phyloP scores from a whole-genome alignment of 2,329 filamentous ascomycete genomes.

The Penicillium sp. region DNA sequence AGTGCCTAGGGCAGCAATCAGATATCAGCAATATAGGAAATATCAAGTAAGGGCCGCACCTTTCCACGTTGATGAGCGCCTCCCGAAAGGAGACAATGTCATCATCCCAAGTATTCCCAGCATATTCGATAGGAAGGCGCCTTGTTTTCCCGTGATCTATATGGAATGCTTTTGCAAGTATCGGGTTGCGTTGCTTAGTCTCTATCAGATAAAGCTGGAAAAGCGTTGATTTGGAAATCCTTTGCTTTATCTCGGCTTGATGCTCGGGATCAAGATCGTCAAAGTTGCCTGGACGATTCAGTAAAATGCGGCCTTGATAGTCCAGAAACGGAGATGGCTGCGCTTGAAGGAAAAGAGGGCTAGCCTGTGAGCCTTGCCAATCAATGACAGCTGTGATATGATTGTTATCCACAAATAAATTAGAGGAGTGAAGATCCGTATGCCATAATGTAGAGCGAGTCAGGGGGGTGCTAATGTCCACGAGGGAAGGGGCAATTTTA shows the following conservation, averaged over 20 bases:
- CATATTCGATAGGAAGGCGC: constrained; percentile 20
- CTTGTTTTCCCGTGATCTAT: constrained; percentile 24
- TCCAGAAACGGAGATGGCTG: constrained; percentile 23
- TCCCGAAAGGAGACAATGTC: constrained; percentile 25
- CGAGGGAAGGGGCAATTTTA: constrained; percentile 29
- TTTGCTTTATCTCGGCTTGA: constrained; percentile 14
- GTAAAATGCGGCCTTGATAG: constrained; percentile 26
- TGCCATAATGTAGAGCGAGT: constrained; percentile 39
- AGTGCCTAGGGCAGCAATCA: constrained; percentile 15
- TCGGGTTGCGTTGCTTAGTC: constrained; percentile 16
- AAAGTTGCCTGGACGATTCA: constrained; percentile 26
- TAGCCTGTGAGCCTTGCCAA: constrained; percentile 40
- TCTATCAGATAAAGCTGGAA: constrained; percentile 24
- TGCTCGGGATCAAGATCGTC: constrained; percentile 14
- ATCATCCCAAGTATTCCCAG: constrained; percentile 26
- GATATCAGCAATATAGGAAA: not conserved
- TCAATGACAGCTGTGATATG: constrained; percentile 43
- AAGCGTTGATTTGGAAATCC: constrained; percentile 24
- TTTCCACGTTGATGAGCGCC: constrained; percentile 27
- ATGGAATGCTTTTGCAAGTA: constrained; percentile 20
- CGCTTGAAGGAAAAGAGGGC: constrained; percentile 26
- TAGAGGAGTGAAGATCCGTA: constrained; percentile 39
- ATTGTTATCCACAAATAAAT: constrained; percentile 40
- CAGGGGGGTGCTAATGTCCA: constrained; percentile 25
- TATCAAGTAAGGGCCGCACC: constrained; percentile 7